Evolutionary conservation across 208 protist species (phyloP).

Genomic region (Wallacemonas sp.): DNA sequence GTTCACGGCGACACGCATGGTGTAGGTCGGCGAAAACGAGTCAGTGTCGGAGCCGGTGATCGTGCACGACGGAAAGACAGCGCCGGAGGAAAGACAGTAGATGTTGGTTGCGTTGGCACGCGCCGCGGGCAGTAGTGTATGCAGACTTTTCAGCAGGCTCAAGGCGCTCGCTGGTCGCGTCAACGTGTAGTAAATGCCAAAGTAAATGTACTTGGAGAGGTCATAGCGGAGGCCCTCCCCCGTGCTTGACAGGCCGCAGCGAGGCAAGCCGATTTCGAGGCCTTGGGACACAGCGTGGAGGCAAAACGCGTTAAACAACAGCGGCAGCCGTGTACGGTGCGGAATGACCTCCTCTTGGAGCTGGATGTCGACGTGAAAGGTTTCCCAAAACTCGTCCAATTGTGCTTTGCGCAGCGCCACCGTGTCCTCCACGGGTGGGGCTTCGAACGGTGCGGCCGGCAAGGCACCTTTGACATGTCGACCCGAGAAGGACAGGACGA

Average conservation of each 20-base stretch:
- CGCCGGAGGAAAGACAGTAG: constrained; percentile 48
- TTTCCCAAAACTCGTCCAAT: constrained; percentile 68
- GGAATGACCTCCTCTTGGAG: constrained; percentile 78
- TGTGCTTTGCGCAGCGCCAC: constrained; percentile 22
- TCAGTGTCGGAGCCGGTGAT: constrained; percentile 65
- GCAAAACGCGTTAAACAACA: constrained; percentile 81
- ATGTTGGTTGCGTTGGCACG: constrained; percentile 58
- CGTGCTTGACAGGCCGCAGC: constrained; percentile 59
- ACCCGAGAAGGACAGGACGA: constrained; percentile 63
- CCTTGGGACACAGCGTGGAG: constrained; percentile 68
- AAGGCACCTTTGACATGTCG: constrained; percentile 32
- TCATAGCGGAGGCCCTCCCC: constrained; percentile 69
- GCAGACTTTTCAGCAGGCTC: constrained; percentile 64
- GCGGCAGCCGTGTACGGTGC: constrained; percentile 63
- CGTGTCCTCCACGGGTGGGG: constrained; percentile 6
- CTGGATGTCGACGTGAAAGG: constrained; percentile 67
- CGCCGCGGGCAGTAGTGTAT: constrained; percentile 70
- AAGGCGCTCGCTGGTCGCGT: constrained; percentile 59
- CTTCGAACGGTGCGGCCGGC: constrained; percentile 30
- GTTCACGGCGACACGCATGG: constrained; percentile 76
- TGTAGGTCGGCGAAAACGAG: constrained; percentile 49
- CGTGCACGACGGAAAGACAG: constrained; percentile 73
- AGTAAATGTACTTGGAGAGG: constrained; percentile 81
- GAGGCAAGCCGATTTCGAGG: constrained; percentile 65
- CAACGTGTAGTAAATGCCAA: constrained; percentile 85